A percentile compares a stretch with the other conserved stretches of the same genome.
Conservation (phyloP, 768 basidiomycete species). For the Tylopilus rubrobrunneus region DNA sequence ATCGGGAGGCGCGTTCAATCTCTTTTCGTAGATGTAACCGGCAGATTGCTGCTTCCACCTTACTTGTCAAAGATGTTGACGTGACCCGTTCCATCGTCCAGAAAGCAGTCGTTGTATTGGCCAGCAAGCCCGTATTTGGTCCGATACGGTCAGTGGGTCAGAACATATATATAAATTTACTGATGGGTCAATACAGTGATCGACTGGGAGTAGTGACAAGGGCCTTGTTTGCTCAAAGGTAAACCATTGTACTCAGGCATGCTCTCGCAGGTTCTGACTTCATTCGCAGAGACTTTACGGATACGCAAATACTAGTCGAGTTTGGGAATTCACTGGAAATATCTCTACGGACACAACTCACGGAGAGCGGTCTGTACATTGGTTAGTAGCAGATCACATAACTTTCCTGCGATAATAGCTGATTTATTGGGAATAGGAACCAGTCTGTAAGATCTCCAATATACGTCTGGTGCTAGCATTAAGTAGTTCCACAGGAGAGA, state of each 20-base stretch:
- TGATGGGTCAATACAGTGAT: constrained; percentile 50
- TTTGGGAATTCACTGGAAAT: constrained; percentile 76
- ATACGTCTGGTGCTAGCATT: background rate
- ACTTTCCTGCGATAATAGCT: constrained; percentile 2
- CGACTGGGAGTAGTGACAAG: constrained; percentile 93
- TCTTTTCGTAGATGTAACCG: constrained; percentile 73
- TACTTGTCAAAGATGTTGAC: constrained; percentile 76
- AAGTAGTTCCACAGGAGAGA: constrained; percentile 58
- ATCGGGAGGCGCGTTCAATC: background rate
- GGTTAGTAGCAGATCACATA: constrained; percentile 46
- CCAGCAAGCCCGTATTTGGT: constrained; percentile 87
- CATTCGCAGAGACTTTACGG: constrained; percentile 70
- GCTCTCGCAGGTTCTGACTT: background rate
- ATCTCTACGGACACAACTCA: constrained; percentile 75
- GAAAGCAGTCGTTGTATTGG: constrained; percentile 94
- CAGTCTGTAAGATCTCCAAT: constrained; percentile 48
- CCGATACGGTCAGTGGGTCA: constrained; percentile 66
- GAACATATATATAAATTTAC: background rate
- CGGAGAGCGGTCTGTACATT: constrained; percentile 93
- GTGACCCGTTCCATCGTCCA: constrained; percentile 96
- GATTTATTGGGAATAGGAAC: constrained; percentile 48
- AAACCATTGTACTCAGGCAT: background rate
- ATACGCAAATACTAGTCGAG: constrained; percentile 84
- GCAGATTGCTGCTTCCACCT: constrained; percentile 77
- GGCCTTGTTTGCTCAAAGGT: constrained; percentile 85